A percentile compares a stretch with the other conserved stretches of the same genome.
Conservation (phyloP, 305 asterid species). For the Fraxinus xanthoxyloides region DNA sequence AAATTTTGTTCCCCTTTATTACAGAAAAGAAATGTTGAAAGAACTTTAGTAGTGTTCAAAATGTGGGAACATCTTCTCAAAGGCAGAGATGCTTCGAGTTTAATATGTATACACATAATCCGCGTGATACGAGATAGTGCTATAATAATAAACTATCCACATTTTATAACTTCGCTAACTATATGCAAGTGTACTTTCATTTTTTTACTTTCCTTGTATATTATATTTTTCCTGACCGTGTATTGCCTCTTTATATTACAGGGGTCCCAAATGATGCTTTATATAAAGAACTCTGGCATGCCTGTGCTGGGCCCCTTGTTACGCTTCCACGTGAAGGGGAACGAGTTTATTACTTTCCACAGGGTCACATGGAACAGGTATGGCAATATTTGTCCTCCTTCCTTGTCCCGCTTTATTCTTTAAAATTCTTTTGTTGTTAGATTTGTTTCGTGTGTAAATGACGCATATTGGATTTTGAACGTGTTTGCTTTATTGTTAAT, state of each 20-base stretch:
- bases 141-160: neutral
- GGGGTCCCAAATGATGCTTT: conserved; percentile 43
- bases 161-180: conserved; percentile 23
- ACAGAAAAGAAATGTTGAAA: neutral
- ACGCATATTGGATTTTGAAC: neutral
- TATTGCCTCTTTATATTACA: conserved; percentile 17
- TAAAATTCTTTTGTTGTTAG: neutral
- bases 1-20: neutral
- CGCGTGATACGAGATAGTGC: neutral
- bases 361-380: conserved; percentile 99
- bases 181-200: neutral
- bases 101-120: neutral
- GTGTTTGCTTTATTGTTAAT: neutral
- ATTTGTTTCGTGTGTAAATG: neutral
- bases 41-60: neutral
- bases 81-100: neutral
- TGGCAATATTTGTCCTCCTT: conserved; percentile 6
- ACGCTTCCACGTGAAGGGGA: conserved; percentile 83
- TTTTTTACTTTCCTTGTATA: neutral
- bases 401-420: conserved; percentile 9
- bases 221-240: neutral
- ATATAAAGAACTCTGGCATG: conserved; percentile 78
- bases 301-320: conserved; percentile 98
- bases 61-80: neutral
- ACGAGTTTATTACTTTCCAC: conserved; percentile 89